Base-by-base conservation (phyloP, 2,329 filamentous ascomycete genomes). In the Penicillium thymicola region DNA sequence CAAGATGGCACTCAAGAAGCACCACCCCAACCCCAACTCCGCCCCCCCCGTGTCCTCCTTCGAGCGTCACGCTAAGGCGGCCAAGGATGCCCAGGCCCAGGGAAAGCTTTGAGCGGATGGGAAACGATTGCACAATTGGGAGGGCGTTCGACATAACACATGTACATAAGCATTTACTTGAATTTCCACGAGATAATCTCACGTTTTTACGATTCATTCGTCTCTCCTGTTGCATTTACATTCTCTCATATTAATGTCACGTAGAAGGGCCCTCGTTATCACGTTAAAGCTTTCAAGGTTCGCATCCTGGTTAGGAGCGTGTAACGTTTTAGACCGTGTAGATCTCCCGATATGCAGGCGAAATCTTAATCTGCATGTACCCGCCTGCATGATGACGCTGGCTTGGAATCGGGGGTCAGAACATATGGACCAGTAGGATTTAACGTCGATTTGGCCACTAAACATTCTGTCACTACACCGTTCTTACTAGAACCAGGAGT, bases 1-100 rank as follows among this genome's bases (percentile, higher is more conserved):
- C 58, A 78, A 71, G 25, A 75, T 87, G 59, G 80, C 81, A 16
- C 78, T 79, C 21, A 72, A 72, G 68, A 69, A 72, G 64, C 70
- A 73, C 58, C 72, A 74, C 65, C 72, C 69, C 49, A 70, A 74
- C 65, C 72, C 72, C 58, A 71, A 73, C 69, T 70, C 72, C 4
- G 72, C 70, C 16, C 72, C 72, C 5, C 72, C 72, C 13, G 69
- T 71, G 16, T 74, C 72, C 8, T 73, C 72, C 3, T 74, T 74
- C 42, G 70, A 74, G 72, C 72, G 72, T n/a, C 63, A 55, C 49
- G 66, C 61, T 61, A 70, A 72, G 67, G 52, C 55, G 23, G 44
- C 51, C 11, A 53, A 72, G 67, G 52, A 54, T 36, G 36, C 51
- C 9, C 52, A 55, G 57, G 51, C 51, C 14, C 52, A 55, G 55